A percentile compares a stretch with the other conserved stretches of the same genome.
Evolutionary conservation across 2,329 filamentous ascomycete species (phyloP).

Genomic region (Colletotrichum sp.): DNA sequence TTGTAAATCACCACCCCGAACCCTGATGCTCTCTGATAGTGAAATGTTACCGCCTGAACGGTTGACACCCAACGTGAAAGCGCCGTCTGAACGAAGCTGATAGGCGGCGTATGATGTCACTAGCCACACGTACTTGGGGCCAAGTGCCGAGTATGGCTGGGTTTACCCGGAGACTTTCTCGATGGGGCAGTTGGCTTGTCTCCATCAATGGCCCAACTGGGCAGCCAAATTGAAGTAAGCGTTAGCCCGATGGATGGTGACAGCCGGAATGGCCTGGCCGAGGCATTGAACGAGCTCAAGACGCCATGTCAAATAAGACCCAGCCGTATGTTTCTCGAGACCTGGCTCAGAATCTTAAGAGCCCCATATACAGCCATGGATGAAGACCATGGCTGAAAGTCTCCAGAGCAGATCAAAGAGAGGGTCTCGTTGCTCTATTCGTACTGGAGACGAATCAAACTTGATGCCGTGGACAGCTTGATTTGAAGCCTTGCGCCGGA

Average conservation of each 20-base stretch:
- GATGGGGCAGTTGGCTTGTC: conserved; percentile 10
- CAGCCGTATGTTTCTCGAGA: not conserved
- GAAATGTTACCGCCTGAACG: not conserved
- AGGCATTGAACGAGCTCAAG: not conserved
- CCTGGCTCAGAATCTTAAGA: not conserved
- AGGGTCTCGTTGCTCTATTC: not conserved
- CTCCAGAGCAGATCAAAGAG: not conserved
- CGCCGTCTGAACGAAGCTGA: not conserved
- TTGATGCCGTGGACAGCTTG: not conserved
- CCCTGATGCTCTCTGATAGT: not conserved
- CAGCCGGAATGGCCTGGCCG: not conserved
- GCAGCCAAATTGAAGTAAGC: not conserved
- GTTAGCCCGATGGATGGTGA: not conserved
- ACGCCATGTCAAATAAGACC: not conserved
- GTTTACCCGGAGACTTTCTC: conserved; percentile 2
- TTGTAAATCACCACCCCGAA: not conserved
- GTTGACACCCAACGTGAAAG: not conserved
- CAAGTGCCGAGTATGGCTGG: conserved; percentile 16
- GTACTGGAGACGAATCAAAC: not conserved
- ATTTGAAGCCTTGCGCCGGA: not conserved
- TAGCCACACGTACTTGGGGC: not conserved
- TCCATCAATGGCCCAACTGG: conserved; percentile 4
- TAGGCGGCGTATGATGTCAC: conserved; percentile 9
- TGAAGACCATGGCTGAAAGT: not conserved
- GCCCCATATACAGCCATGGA: not conserved